Conservation (phyloP, 805 yeast genomes). For the Debaryomyces tyrocola region DNA sequence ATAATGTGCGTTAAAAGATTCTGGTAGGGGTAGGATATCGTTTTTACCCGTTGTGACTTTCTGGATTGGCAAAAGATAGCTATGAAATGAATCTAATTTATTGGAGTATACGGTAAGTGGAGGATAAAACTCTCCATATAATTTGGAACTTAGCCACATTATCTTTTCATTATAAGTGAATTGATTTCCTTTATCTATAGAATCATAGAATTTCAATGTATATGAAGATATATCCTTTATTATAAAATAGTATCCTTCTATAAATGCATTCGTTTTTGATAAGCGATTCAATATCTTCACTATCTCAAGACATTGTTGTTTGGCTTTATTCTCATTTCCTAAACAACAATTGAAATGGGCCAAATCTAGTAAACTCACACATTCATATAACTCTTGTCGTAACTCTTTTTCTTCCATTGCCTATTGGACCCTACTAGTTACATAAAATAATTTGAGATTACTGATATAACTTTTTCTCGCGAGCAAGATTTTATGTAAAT, state of each 20-base stretch:
- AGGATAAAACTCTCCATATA: conserved; percentile 14
- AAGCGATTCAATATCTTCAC: conserved; percentile 23
- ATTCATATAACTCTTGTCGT: not conserved
- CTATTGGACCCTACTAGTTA: too few species aligned
- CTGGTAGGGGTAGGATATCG: not conserved
- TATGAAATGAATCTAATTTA: conserved; percentile 7
- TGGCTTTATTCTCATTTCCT: conserved; percentile 16
- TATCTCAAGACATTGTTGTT: conserved; percentile 18
- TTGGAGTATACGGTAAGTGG: conserved; percentile 18
- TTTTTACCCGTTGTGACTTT: not conserved
- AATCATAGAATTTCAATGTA: conserved; percentile 22
- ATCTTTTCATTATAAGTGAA: conserved; percentile 14
- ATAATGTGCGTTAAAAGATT: not conserved
- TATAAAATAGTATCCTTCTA: not conserved
- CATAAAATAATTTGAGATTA: not conserved
- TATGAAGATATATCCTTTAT: conserved; percentile 17
- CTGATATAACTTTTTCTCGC: not conserved
- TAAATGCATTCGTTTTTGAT: conserved; percentile 6
- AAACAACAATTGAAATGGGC: conserved; percentile 13
- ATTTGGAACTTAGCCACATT: conserved; percentile 28
- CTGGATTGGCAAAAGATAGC: not conserved
- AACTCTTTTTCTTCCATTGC: not conserved
- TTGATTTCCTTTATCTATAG: not conserved
- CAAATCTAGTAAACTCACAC: conserved; percentile 12
- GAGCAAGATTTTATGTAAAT: not conserved